These are phyloP conservation scores for Sicyos baderoa DNA, from an alignment of 306 rosid species.

Conservation along the genomic window DNA sequence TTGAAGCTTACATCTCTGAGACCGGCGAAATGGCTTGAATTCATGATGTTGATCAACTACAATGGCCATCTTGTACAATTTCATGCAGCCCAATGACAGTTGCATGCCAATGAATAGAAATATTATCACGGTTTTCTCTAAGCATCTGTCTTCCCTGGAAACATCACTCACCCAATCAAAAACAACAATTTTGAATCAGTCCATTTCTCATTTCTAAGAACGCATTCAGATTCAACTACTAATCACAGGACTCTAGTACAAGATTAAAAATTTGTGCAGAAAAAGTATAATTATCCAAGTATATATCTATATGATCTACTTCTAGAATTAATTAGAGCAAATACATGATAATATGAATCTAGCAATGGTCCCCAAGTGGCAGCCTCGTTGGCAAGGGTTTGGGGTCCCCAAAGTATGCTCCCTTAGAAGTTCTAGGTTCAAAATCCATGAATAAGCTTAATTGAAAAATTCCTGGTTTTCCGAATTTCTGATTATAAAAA, in stretches of 20 bases:
- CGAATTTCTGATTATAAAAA: no score
- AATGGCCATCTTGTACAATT: constrained; percentile 64
- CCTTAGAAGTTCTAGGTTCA: no score
- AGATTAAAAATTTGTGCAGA: neutral
- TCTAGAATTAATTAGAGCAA: neutral
- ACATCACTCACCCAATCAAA: constrained; percentile 15
- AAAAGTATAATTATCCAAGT: neutral
- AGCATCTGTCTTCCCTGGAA: constrained; percentile 15
- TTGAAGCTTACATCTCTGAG: constrained; percentile 65
- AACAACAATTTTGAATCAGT: neutral
- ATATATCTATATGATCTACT: neutral
- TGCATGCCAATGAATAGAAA: constrained; percentile 44
- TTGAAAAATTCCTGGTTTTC: no score
- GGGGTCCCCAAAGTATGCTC: no score
- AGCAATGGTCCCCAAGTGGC: neutral
- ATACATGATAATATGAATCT: neutral
- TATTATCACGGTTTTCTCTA: constrained; percentile 25
- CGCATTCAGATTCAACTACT: constrained; percentile 6
- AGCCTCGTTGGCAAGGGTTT: no score
- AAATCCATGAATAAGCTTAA: no score
- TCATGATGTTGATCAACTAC: constrained; percentile 55
- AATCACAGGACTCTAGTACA: neutral
- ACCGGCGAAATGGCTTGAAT: constrained; percentile 52
- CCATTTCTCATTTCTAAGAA: neutral
- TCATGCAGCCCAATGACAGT: constrained; percentile 41